These are phyloP conservation scores for Bondarzewia mesenterica DNA, from an alignment of 1,284 basidiomycete species.

Conservation along the genomic window DNA sequence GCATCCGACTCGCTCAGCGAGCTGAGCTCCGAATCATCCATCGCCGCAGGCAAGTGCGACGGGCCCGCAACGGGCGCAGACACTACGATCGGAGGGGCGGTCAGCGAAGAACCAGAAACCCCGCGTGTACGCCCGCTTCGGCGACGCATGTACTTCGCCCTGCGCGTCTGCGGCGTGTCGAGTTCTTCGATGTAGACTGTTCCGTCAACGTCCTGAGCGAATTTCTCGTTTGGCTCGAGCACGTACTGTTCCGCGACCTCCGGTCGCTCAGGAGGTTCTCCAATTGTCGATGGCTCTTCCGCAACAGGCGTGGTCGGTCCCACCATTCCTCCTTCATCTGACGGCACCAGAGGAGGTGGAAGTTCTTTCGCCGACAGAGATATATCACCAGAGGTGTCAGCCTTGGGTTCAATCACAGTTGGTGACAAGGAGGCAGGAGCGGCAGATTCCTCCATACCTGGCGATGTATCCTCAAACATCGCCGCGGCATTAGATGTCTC, in stretches of 20 bases:
- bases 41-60: not conserved
- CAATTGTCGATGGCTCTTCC: not conserved
- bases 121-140: not conserved
- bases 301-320: no score
- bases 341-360: no score
- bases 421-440: no score
- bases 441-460: no score
- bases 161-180: constrained; percentile 58
- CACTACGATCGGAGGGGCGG: not conserved
- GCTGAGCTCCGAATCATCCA: constrained; percentile 20
- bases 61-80: not conserved
- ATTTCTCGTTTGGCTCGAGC: constrained; percentile 12
- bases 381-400: no score
- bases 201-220: constrained; percentile 24
- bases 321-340: no score
- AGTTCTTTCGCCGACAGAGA: no score
- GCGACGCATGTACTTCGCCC: constrained; percentile 37
- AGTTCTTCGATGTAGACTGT: constrained; percentile 57
- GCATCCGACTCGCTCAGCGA: constrained; percentile 22
- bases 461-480: no score
- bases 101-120: not conserved
- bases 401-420: no score
- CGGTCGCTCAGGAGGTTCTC: no score
- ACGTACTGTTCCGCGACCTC: not conserved
- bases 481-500: no score